Percentiles rank a stretch among this genome's conserved stretches.
phyloP scores from a whole-genome alignment of 2,329 filamentous ascomycete species.

The Dissoconium aciculare region DNA sequence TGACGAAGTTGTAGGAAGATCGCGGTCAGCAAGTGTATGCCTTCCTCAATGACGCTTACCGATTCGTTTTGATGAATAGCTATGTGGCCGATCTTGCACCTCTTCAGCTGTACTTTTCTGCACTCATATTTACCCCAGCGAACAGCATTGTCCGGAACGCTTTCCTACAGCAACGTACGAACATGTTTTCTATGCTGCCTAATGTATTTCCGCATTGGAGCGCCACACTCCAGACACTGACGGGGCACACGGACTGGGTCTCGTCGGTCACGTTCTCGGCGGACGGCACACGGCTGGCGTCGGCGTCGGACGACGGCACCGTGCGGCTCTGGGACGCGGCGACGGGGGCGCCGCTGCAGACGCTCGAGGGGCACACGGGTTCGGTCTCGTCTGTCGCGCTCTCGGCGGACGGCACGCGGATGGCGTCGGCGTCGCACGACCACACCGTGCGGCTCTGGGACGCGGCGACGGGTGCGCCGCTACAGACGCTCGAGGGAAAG shows the following conservation, averaged over 20 bases:
- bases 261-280: background rate
- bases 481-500: slow-evolving; percentile 15
- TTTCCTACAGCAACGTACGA: slow-evolving; percentile 12
- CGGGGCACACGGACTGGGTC: background rate
- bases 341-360: background rate
- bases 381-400: background rate
- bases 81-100: slow-evolving; percentile 21
- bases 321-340: background rate
- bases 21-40: slow-evolving; percentile 5
- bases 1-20: slow-evolving; percentile 1
- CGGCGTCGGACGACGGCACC: background rate
- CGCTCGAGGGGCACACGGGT: background rate
- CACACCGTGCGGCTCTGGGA: slow-evolving; percentile 1
- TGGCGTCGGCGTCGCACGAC: background rate
- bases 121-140: slow-evolving; percentile 21
- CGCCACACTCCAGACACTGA: background rate
- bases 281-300: background rate
- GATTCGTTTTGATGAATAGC: slow-evolving; percentile 20
- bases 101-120: slow-evolving; percentile 25
- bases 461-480: background rate
- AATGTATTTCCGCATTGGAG: slow-evolving; percentile 1
- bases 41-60: slow-evolving; percentile 21
- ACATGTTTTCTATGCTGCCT: slow-evolving; percentile 9
- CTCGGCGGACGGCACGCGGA: background rate
- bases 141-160: slow-evolving; percentile 15